Evolutionary conservation across 2,329 filamentous ascomycete species (phyloP), one percentile per base, ranked within the genome.

Genomic region (Stachybotrys echinatus): DNA sequence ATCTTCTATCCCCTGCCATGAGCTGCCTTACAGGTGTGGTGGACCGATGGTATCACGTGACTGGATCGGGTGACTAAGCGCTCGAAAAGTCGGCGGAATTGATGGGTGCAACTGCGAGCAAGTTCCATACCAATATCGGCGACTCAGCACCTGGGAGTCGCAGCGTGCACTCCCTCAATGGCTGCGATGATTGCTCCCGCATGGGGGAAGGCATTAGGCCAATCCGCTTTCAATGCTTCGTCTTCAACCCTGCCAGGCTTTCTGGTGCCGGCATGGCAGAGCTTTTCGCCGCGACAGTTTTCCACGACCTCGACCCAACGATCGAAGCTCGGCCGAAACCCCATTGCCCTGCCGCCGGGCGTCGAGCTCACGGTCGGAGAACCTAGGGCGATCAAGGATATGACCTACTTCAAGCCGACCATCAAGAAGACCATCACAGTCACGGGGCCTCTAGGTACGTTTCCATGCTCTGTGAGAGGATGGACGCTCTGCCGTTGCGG

Each of bases 261-360:
- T 66, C 83, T 92, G 45, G 73, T 89, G 14, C 88, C 88, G 12
- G 84, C 85, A 45, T 85, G 90, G 70, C 82, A 81, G 45, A 44
- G 48, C 47, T 57, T 49, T 68, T 56, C 75, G 79, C 63, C 71
- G 72, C 54, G 54, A 39, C 48, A 51, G 17, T 96, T 96, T 75
- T 92, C 88, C 50, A 85, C 83, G 40, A 87, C 89, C 42, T 65
- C 82, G 48, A 70, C 72, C 64, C 76, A 78, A 58, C 72, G 76
- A 51, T 96, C 92, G 42, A 94, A 96, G 76, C 87, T 99, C 54
- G 94, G 94, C 60, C 80, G 84, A 59, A 88, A 88, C 52, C 81
- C 88, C 21, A 80, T 96, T 48, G 85, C 89, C 49, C 77, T 96
- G 27, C 92, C 92, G 1, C 85, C 88, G 0, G 88, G 89, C 55